These are phyloP conservation scores for Hypoxylon sp. DNA, from an alignment of 2,329 filamentous ascomycete genomes.

Conservation along the genomic window DNA sequence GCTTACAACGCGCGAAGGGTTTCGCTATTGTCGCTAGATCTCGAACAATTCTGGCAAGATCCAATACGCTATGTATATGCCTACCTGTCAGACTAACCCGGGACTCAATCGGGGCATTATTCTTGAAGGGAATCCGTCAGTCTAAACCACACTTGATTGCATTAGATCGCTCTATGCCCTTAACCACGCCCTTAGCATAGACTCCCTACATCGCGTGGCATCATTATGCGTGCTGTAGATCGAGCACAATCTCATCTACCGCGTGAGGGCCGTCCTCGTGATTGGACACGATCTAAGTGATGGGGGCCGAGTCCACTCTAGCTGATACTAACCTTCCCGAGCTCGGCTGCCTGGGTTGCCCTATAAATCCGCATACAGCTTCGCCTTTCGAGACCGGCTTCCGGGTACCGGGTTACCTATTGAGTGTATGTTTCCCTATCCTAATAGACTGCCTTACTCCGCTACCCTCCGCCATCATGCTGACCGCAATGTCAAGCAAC, in stretches of 20 bases:
- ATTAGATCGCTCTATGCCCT: slow-evolving; percentile 1
- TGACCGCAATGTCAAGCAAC: slow-evolving; percentile 10
- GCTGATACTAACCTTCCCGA: slow-evolving; percentile 6
- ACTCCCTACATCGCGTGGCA: slow-evolving; percentile 1
- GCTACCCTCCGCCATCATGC: slow-evolving; percentile 8
- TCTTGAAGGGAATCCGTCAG: slow-evolving; percentile 1
- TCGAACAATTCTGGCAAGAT: slow-evolving; percentile 7
- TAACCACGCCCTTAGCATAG: background rate
- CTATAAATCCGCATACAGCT: slow-evolving; percentile 12
- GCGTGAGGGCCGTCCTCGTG: slow-evolving; percentile 8
- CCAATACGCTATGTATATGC: background rate
- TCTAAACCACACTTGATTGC: too few species aligned
- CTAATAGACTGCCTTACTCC: background rate
- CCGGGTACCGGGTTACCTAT: slow-evolving; percentile 1
- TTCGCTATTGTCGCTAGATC: slow-evolving; percentile 12
- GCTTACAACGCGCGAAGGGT: slow-evolving; percentile 5
- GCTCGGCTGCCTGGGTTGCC: slow-evolving; percentile 2
- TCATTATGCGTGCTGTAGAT: slow-evolving; percentile 13
- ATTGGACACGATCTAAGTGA: slow-evolving; percentile 22
- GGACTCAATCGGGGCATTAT: slow-evolving; percentile 1
- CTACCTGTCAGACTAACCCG: too few species aligned
- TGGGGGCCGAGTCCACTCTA: slow-evolving; percentile 13
- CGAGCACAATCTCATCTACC: slow-evolving; percentile 11
- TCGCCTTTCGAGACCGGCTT: background rate
- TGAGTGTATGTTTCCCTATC: background rate